Evolutionary conservation across 2,329 filamentous ascomycete genomes (phyloP).

Genomic region (Aspergillus sp.): DNA sequence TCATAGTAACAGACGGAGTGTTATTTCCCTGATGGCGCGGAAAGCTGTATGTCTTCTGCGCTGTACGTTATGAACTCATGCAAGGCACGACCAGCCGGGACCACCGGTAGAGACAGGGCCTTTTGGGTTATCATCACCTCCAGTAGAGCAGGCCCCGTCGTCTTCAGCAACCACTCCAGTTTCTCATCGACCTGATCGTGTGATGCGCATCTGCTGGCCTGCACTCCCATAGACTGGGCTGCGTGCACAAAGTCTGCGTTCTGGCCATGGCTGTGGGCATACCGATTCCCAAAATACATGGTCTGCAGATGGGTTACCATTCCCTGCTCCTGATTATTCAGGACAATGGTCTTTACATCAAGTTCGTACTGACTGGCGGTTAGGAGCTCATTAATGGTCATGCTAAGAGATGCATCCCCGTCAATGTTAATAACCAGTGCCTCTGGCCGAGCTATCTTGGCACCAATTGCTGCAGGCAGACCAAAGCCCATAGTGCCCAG

Average conservation of each 20-base stretch:
- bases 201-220: slow-evolving; percentile 69
- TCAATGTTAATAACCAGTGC: slow-evolving; percentile 93
- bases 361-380: slow-evolving; percentile 96
- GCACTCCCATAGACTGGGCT: slow-evolving; percentile 84
- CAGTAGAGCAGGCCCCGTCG: slow-evolving; percentile 83
- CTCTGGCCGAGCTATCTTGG: slow-evolving; percentile 81
- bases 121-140: slow-evolving; percentile 85
- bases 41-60: background rate
- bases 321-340: slow-evolving; percentile 97
- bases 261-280: slow-evolving; percentile 84
- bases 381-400: slow-evolving; percentile 94
- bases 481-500: slow-evolving; percentile 98
- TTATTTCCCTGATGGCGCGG: background rate
- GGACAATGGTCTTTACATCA: slow-evolving; percentile 86
- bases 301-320: slow-evolving; percentile 99
- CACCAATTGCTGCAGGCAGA: slow-evolving; percentile 90
- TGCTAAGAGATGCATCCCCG: slow-evolving; percentile 97
- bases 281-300: slow-evolving; percentile 94
- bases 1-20: background rate
- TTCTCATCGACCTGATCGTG: slow-evolving; percentile 74
- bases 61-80: slow-evolving; percentile 68
- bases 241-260: slow-evolving; percentile 98
- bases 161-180: slow-evolving; percentile 84
- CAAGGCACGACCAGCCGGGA: slow-evolving; percentile 79
- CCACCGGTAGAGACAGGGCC: slow-evolving; percentile 88